Conservation (phyloP, 2,329 filamentous ascomycete genomes). For the Colletotrichum falcatum region DNA sequence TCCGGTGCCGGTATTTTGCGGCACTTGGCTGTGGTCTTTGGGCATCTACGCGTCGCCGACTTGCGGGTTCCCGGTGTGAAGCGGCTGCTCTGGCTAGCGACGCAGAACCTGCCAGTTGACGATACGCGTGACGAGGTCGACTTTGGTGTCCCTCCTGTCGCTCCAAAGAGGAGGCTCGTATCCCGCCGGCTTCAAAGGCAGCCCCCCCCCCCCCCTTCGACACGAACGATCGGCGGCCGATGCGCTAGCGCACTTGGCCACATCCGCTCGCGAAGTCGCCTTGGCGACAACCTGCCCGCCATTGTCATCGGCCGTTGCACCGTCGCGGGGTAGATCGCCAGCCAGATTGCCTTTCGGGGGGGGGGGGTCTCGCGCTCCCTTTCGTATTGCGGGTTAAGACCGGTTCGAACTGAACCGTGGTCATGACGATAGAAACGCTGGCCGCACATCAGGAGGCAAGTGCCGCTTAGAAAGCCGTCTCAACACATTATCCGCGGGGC, state of each 20-base stretch:
- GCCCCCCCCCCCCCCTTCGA: conserved; percentile 53
- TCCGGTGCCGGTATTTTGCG: background rate
- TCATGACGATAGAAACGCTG: too few species aligned
- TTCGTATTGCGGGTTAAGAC: too few species aligned
- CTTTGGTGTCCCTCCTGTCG: conserved; percentile 63
- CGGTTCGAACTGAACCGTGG: too few species aligned
- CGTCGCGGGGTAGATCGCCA: too few species aligned
- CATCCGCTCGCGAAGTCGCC: conserved; percentile 20
- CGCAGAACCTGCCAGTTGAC: conserved; percentile 56
- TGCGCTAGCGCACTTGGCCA: conserved; percentile 4
- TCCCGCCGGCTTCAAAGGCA: conserved; percentile 46
- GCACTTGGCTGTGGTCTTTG: conserved; percentile 8
- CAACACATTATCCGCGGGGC: too few species aligned
- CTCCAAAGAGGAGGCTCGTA: conserved; percentile 56
- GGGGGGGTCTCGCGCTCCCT: too few species aligned
- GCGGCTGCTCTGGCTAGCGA: conserved; percentile 61
- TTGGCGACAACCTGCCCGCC: conserved; percentile 40
- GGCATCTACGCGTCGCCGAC: conserved; percentile 58
- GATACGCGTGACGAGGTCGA: conserved; percentile 53
- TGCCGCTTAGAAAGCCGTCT: too few species aligned
- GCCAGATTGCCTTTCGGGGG: too few species aligned
- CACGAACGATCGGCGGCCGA: conserved; percentile 50
- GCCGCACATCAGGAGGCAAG: too few species aligned
- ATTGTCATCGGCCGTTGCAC: conserved; percentile 42
- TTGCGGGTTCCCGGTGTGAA: conserved; percentile 63